phyloP scores from a whole-genome alignment of 2,329 filamentous ascomycete genomes.

The Simplicillium sp. region DNA sequence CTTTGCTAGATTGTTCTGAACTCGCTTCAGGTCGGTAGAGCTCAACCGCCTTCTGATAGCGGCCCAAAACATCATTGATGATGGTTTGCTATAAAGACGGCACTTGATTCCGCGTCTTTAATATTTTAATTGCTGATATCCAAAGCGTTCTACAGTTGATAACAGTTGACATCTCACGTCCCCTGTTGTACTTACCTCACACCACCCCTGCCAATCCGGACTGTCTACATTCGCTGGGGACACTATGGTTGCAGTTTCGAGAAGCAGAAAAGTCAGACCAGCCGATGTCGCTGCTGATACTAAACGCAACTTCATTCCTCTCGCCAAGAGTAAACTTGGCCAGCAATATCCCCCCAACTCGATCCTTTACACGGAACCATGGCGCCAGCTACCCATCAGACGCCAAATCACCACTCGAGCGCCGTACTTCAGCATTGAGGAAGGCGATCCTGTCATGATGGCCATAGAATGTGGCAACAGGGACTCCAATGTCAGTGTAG shows the following conservation, averaged over 20 bases:
- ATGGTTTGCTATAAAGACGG: too few relatives aligned
- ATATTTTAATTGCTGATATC: too few relatives aligned
- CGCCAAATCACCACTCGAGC: conserved; percentile 25
- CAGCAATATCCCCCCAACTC: conserved; percentile 48
- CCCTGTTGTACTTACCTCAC: too few relatives aligned
- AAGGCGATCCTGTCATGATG: conserved; percentile 49
- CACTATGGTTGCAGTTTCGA: conserved; percentile 21
- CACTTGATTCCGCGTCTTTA: too few relatives aligned
- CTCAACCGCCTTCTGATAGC: neutral
- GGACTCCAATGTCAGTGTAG: conserved; percentile 27
- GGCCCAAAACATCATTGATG: too few relatives aligned
- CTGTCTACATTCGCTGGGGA: too few relatives aligned
- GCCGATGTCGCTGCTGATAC: conserved; percentile 64
- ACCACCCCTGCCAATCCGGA: too few relatives aligned
- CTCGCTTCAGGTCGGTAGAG: conserved; percentile 3
- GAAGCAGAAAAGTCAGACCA: conserved; percentile 22
- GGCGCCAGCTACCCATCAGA: conserved; percentile 33
- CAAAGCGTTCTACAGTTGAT: neutral
- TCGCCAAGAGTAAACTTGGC: conserved; percentile 47
- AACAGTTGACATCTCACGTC: too few relatives aligned
- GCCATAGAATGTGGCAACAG: conserved; percentile 45
- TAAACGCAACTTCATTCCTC: conserved; percentile 60
- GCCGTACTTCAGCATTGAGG: conserved; percentile 40
- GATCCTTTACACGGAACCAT: conserved; percentile 43
- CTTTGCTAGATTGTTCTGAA: conserved; percentile 14